phyloP scores from a whole-genome alignment of 306 rosid species.

The Adenanthera pavonina region DNA sequence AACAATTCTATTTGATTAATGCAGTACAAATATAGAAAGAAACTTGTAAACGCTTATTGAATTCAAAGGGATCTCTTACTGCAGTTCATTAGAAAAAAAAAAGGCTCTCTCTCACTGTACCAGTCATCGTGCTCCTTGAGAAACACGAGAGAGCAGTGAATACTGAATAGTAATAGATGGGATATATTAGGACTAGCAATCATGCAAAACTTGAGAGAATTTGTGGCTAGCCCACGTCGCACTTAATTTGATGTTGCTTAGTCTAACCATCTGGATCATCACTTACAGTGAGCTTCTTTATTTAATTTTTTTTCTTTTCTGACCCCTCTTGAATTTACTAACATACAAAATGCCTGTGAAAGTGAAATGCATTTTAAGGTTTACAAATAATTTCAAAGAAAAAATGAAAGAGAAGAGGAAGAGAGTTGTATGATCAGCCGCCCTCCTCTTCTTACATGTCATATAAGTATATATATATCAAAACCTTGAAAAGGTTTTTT shows the following conservation, averaged over 20 bases:
- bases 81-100: too few species aligned
- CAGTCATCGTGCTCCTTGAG: background rate
- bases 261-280: background rate
- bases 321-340: background rate
- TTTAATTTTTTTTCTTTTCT: background rate
- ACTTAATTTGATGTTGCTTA: background rate
- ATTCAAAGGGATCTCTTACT: background rate
- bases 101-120: background rate
- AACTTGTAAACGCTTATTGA: background rate
- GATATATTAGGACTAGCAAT: background rate
- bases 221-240: too few species aligned
- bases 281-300: background rate
- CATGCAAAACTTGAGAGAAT: background rate
- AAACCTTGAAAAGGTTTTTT: background rate
- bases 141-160: conserved; percentile 14
- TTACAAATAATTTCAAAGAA: too few species aligned
- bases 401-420: background rate
- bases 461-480: background rate
- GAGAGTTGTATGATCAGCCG: background rate
- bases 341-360: background rate
- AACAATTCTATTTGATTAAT: background rate
- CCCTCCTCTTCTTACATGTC: background rate
- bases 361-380: background rate
- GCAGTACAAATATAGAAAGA: background rate
- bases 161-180: background rate